Base-by-base conservation (phyloP, 2,329 filamentous ascomycete genomes). In the Penicillium concentricum region DNA sequence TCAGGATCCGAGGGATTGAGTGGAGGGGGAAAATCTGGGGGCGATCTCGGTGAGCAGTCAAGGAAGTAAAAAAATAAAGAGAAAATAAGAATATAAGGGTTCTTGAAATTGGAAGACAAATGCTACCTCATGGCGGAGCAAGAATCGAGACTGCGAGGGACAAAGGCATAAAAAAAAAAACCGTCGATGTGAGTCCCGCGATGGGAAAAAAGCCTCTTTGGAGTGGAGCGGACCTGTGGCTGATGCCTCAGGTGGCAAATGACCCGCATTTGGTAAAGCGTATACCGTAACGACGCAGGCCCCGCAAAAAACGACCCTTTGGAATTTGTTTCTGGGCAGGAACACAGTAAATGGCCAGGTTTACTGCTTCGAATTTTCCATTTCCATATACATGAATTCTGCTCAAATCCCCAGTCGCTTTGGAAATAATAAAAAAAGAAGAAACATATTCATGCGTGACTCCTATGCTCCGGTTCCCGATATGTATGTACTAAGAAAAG, bases 161-260 rank as follows among this genome's bases (percentile, higher is more conserved):
- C 50, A 62, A 62, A 60, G 64, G 50, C 62, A 53, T 55, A 61
- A 55, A 60, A 60, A 62, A 60, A 54, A 47, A 57, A 26, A 65
- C 58, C 64, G 67, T 62, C 70, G 67, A 66, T 71, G 68, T 69
- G 69, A 73, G 69, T 65, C 65, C 66, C 62, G 68, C 68, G 60
- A 71, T 67, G 61, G 63, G 69, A 67, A 71, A 71, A 72, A 72
- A 73, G 66, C 63, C 67, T 71, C 67, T 67, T 62, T 63, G 61
- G 59, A 71, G 71, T 73, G 72, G 70, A 74, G 65, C 69, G 62
- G 62, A 55, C 60, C 59, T 61, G 59, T 44, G 43, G 38, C 50
- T 15, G 35, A 6, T 48, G 65, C 69, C 70, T 69, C 63, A 72
- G 69, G 69, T 64, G 47, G 41, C 28, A 59, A 15, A 20, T 54